Evolutionary conservation across 2,329 filamentous ascomycete species (phyloP).

Genomic region (Juglanconis oblonga): DNA sequence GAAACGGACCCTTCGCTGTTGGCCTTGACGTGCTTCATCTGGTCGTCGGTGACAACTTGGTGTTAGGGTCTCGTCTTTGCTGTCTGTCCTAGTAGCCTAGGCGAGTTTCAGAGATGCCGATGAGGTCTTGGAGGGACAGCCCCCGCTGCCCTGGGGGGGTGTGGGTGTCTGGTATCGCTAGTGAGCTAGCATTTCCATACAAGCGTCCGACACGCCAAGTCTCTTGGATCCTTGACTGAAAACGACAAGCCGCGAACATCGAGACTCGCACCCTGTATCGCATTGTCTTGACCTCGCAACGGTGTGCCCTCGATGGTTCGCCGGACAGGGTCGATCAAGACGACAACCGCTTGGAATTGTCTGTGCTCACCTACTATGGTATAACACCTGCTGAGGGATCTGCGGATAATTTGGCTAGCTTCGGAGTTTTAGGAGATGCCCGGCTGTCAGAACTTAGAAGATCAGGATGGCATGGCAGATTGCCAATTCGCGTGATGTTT

Average conservation of each 20-base stretch:
- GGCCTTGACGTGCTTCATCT: not conserved
- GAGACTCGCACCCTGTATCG: not conserved
- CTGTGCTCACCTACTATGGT: not conserved
- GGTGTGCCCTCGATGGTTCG: not conserved
- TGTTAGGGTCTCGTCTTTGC: conserved; percentile 2
- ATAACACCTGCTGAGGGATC: not conserved
- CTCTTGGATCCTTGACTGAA: not conserved
- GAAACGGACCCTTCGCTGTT: not conserved
- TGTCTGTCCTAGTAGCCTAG: not conserved
- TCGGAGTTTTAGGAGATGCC: not conserved
- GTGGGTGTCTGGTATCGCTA: not conserved
- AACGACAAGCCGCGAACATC: not conserved
- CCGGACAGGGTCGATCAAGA: not conserved
- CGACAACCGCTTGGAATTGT: not conserved
- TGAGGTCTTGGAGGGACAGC: not conserved
- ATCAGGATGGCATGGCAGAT: too few species aligned
- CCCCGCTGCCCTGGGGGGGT: not conserved
- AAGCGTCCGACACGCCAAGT: conserved; percentile 13
- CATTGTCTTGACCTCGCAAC: not conserved
- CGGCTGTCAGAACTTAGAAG: too few species aligned
- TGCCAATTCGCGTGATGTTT: too few species aligned
- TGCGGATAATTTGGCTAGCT: not conserved
- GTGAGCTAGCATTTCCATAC: not conserved
- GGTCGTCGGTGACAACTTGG: not conserved
- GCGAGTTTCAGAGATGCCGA: conserved; percentile 7